Percentiles rank a stretch among this genome's conserved stretches.
Evolutionary conservation across 1,139 yeast species (phyloP).

Genomic region (Kurtzmaniella quercitrusa): DNA sequence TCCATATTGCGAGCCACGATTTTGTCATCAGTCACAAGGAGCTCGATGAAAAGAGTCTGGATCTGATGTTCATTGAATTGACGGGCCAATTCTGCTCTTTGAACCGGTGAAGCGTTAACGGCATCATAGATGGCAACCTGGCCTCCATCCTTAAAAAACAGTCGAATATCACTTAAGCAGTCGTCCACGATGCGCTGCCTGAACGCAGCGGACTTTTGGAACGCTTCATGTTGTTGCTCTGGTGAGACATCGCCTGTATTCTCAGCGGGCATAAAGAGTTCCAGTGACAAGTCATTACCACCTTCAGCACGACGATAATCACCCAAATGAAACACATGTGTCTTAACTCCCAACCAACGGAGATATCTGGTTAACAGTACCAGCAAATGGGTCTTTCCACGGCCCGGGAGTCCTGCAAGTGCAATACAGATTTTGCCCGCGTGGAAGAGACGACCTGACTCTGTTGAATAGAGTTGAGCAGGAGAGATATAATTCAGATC

Average conservation of each 20-base stretch:
- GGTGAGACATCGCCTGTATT: constrained; percentile 11
- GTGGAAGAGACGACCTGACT: constrained; percentile 84
- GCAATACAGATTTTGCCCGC: constrained; percentile 93
- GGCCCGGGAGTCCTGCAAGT: constrained; percentile 90
- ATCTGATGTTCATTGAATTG: constrained; percentile 56
- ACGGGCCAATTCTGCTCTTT: constrained; percentile 56
- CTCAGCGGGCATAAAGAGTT: constrained; percentile 56
- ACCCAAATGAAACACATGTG: constrained; percentile 89
- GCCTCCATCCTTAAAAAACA: constrained; percentile 74
- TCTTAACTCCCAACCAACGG: constrained; percentile 92
- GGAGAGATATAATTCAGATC: constrained; percentile 59
- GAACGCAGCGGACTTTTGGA: constrained; percentile 46
- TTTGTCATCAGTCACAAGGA: constrained; percentile 70
- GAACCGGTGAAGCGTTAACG: constrained; percentile 74
- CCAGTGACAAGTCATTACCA: constrained; percentile 56
- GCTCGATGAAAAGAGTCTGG: constrained; percentile 83
- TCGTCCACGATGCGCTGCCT: constrained; percentile 59
- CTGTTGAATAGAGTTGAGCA: constrained; percentile 88
- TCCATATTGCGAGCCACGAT: constrained; percentile 70
- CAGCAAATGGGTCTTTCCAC: constrained; percentile 92
- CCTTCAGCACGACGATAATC: constrained; percentile 74
- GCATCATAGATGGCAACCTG: constrained; percentile 98
- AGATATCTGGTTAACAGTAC: constrained; percentile 88
- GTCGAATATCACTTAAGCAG: constrained; percentile 66
- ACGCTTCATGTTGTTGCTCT: constrained; percentile 37